A percentile compares a stretch with the other conserved stretches of the same genome.
These are phyloP conservation scores for Diaporthe sp. DNA, from an alignment of 2,329 filamentous ascomycete genomes.

Conservation along the genomic window DNA sequence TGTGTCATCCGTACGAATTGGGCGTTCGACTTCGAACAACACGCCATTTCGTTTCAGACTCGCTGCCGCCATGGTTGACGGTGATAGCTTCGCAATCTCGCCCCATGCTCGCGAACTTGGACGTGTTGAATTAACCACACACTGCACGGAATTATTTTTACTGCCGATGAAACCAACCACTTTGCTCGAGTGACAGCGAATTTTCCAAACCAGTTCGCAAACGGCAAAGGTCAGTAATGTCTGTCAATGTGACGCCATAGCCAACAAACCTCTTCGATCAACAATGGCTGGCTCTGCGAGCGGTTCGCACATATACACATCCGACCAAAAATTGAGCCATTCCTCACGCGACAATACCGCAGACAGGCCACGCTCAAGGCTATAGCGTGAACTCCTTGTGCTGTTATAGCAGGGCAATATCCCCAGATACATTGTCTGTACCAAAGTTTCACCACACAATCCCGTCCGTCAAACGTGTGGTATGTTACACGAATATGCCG, in stretches of 20 bases:
- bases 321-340: neutral
- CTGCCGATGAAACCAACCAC: neutral
- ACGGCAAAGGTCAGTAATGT: neutral
- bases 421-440: slow-evolving; percentile 10
- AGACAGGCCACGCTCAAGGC: neutral
- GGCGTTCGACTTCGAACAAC: neutral
- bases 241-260: neutral
- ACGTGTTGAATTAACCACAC: neutral
- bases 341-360: neutral
- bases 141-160: neutral
- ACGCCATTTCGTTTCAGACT: neutral
- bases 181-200: neutral
- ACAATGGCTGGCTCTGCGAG: neutral
- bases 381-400: neutral
- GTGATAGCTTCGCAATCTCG: neutral
- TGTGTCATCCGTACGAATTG: neutral
- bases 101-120: neutral
- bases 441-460: neutral
- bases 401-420: neutral
- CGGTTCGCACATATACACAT: neutral
- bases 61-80: neutral
- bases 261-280: neutral
- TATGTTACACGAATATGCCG: slow-evolving; percentile 3
- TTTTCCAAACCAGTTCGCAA: neutral
- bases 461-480: neutral